Evolutionary conservation across 345 rosid genomes (phyloP).

Genomic region (Fremontodendron californicum): DNA sequence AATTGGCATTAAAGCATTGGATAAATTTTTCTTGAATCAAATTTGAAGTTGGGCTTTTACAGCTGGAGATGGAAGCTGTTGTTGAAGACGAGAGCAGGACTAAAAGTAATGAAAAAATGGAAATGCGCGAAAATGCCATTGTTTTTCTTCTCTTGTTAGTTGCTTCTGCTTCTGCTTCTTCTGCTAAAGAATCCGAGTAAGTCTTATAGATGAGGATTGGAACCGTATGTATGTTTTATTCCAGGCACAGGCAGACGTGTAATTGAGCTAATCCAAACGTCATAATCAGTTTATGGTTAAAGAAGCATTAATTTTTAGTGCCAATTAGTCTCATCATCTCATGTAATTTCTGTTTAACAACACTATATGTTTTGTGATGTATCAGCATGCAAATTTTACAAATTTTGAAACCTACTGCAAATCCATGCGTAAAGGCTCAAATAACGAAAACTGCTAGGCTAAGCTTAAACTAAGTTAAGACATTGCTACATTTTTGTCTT

Average conservation of each 20-base stretch:
- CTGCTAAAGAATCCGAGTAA: neutral
- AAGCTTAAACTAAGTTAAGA: neutral
- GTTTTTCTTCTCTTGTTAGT: neutral
- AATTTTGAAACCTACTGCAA: too few species aligned
- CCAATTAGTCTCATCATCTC: neutral
- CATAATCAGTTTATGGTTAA: slow-evolving; percentile 1
- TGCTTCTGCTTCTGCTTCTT: neutral
- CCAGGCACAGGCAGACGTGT: slow-evolving; percentile 14
- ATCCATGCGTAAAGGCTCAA: neutral
- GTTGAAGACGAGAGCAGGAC: slow-evolving; percentile 18
- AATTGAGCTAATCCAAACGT: slow-evolving; percentile 33
- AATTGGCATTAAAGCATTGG: slow-evolving; percentile 32
- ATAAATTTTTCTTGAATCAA: slow-evolving; percentile 37
- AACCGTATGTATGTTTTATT: neutral
- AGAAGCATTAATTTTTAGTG: neutral
- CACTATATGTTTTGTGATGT: neutral
- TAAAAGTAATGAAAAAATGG: slow-evolving; percentile 21
- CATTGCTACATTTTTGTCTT: too few species aligned
- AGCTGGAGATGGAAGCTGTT: slow-evolving; percentile 7
- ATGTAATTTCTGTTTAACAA: neutral
- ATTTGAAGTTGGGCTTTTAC: neutral
- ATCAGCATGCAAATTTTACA: neutral
- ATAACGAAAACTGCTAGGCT: neutral
- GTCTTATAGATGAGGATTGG: slow-evolving; percentile 10
- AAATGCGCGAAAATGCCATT: slow-evolving; percentile 24